Base-by-base conservation (phyloP, 1,139 yeast genomes). In the Pneumocystis carinii region DNA sequence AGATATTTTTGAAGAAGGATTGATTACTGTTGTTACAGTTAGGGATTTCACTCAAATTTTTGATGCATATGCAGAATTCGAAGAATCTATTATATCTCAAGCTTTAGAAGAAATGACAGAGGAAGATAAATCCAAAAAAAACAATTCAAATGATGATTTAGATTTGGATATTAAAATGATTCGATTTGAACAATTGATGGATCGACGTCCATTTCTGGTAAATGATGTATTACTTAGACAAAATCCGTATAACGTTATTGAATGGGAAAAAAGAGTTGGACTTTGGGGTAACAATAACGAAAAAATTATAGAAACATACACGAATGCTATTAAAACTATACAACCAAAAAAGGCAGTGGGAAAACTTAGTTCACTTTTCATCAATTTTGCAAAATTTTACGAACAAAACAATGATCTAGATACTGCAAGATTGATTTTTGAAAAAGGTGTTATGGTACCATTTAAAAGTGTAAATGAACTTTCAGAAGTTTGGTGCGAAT, bases 401-500 rank as follows among this genome's bases (percentile, higher is more conserved):
- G 83, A 85, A 62, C 73, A 76, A 0, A 76, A 78, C 61, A 75
- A 76, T 0, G 87, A 87, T 68, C 72, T 79, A 41, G 79, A 78
- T 42, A 82, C 89, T 0, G 89, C 94, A 0, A 75, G 86, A 66
- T 76, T 80, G 15, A 81, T 90, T 15, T 81, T 79, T 64, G 81
- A 83, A 56, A 85, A 84, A 65, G 86, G 94, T 0, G 76, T 83
- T 0, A 82, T 83, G 63, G 92, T 92, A 0, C 90, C 90, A 14
- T 89, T 79, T 72, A 79, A 77, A 38, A 75, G 78, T 24, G 76
- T 83, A 0, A 81, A 82, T 41, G 96, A 89, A 66, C 73, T 89
- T 56, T 87, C 85, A 1, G 79, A 79, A 2, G 72, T 89, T 2
- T 88, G 90, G 79, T 76, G 82, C 38, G 79, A 78, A 57, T 90